Conservation (phyloP, 306 rosid genomes). For the Mimosa pudica region DNA sequence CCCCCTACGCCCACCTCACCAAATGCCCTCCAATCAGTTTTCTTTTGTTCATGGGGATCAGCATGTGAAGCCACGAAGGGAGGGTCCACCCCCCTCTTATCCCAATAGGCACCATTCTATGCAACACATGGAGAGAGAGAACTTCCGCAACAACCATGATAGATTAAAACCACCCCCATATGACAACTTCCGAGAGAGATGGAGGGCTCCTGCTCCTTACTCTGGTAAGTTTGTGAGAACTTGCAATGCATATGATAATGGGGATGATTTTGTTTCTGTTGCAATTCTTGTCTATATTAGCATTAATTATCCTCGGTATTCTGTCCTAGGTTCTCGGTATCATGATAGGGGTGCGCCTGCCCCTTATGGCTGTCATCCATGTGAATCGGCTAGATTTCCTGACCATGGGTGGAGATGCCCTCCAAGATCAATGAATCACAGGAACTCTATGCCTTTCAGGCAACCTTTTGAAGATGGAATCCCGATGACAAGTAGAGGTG, state of each 20-base stretch:
- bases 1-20: slow-evolving; percentile 75
- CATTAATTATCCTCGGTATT: slow-evolving; percentile 26
- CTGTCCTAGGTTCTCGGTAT: slow-evolving; percentile 64
- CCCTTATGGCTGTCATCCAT: slow-evolving; percentile 74
- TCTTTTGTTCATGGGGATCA: slow-evolving; percentile 77
- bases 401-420: slow-evolving; percentile 86
- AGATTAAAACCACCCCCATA: slow-evolving; percentile 69
- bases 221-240: slow-evolving; percentile 53
- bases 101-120: slow-evolving; percentile 59
- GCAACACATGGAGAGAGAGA: slow-evolving; percentile 62
- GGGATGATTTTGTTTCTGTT: background rate
- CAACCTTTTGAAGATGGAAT: slow-evolving; percentile 78
- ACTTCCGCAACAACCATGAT: slow-evolving; percentile 67
- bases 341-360: slow-evolving; percentile 57
- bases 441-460: slow-evolving; percentile 65
- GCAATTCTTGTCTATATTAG: slow-evolving; percentile 14
- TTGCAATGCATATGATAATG: slow-evolving; percentile 13
- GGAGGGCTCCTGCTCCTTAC: slow-evolving; percentile 67
- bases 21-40: slow-evolving; percentile 73
- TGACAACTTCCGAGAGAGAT: slow-evolving; percentile 60
- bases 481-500: slow-evolving; percentile 76
- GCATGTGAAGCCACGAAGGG: slow-evolving; percentile 57
- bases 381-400: slow-evolving; percentile 67
- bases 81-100: slow-evolving; percentile 61
- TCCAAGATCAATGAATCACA: slow-evolving; percentile 57